Evolutionary conservation across 768 basidiomycete species (phyloP).

Genomic region (Pleurotus platypus): DNA sequence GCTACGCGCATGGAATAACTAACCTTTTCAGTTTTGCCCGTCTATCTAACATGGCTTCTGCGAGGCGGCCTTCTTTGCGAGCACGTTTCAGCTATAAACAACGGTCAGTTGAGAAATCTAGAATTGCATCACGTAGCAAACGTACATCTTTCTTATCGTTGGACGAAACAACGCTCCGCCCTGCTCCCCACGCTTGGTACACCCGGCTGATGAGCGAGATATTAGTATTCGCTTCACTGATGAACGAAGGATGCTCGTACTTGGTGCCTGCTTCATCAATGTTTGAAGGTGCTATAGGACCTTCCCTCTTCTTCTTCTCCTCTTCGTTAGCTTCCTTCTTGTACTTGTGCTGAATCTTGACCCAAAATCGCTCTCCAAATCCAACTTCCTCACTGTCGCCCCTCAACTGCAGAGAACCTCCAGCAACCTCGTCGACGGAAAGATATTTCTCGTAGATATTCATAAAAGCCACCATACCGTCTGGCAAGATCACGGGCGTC

Average conservation of each 20-base stretch:
- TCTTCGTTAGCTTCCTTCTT: constrained; percentile 80
- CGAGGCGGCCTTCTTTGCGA: constrained; percentile 73
- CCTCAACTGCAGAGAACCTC: constrained; percentile 71
- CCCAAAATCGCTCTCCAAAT: constrained; percentile 82
- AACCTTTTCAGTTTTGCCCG: constrained; percentile 83
- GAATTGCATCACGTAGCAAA: constrained; percentile 3
- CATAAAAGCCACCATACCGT: constrained; percentile 86
- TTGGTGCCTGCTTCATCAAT: constrained; percentile 76
- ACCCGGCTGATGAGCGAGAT: constrained; percentile 41
- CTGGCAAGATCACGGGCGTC: constrained; percentile 78
- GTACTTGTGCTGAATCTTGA: constrained; percentile 88
- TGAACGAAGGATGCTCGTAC: constrained; percentile 36
- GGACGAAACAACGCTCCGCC: constrained; percentile 62
- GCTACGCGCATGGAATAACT: constrained; percentile 8
- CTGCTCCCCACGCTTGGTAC: constrained; percentile 85
- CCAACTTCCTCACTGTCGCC: constrained; percentile 86
- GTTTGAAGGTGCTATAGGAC: constrained; percentile 40
- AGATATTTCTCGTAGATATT: constrained; percentile 90
- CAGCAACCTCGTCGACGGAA: constrained; percentile 81
- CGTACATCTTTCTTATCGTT: constrained; percentile 74
- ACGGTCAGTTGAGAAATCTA: background rate
- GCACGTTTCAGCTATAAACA: constrained; percentile 67
- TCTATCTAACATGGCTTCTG: constrained; percentile 77
- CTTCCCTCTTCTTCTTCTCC: constrained; percentile 69
- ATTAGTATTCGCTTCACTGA: too few species aligned